phyloP scores from a whole-genome alignment of 495 filamentous ascomycete genomes.

The Lasiosphaeria hispida region DNA sequence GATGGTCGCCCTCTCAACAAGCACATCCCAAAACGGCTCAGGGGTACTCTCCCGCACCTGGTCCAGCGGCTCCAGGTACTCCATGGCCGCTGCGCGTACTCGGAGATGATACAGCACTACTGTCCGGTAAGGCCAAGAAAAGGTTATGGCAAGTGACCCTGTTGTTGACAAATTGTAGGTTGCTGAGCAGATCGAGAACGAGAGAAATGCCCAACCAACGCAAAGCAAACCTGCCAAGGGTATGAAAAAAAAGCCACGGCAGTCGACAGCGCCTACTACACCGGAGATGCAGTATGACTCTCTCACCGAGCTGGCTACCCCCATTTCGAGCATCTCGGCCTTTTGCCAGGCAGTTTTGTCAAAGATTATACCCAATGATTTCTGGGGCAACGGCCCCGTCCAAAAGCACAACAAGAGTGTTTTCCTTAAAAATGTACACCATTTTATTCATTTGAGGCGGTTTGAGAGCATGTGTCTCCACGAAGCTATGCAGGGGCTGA shows the following conservation, averaged over 20 bases:
- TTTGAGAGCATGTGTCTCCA: constrained; percentile 82
- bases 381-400: constrained; percentile 63
- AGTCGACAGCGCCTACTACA: neutral
- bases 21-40: constrained; percentile 73
- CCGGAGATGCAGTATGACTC: constrained; percentile 22
- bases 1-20: constrained; percentile 14
- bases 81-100: constrained; percentile 74
- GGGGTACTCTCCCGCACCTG: constrained; percentile 57
- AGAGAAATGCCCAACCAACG: neutral
- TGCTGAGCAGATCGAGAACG: constrained; percentile 3
- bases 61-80: constrained; percentile 66
- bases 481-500: constrained; percentile 70
- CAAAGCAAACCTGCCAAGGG: neutral
- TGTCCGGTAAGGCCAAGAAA: constrained; percentile 56
- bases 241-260: constrained; percentile 5
- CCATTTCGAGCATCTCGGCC: constrained; percentile 70
- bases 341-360: constrained; percentile 78
- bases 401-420: constrained; percentile 56
- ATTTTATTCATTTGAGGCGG: constrained; percentile 71
- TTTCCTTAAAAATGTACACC: constrained; percentile 66
- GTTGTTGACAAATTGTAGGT: constrained; percentile 4
- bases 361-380: constrained; percentile 70
- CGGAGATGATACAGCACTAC: constrained; percentile 71
- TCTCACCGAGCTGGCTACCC: constrained; percentile 70
- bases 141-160: neutral